Evolutionary conservation across 1,284 basidiomycete genomes (phyloP), one percentile per base, ranked within the genome.

Genomic region (Ganoderma meredithae): DNA sequence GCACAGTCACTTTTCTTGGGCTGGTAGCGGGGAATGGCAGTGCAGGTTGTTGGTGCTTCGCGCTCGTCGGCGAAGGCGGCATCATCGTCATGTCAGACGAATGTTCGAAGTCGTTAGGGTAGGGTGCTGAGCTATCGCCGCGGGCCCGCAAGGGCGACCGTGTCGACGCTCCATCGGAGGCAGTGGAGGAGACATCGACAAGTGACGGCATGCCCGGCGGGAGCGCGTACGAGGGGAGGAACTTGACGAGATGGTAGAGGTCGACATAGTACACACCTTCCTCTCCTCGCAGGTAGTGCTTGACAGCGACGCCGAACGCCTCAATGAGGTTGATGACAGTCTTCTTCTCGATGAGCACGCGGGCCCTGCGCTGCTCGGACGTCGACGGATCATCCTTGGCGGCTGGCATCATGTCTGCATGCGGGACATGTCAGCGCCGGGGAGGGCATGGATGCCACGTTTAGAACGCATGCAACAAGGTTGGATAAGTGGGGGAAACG

Each of bases 271-370:
- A 74, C 66, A 76, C 75, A 58, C 91, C 90, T 71, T 89, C 88
- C 78, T 90, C 88, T 7, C 87, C 87, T 15, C 88, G 83, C 6
- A 90, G 81, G 73, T 90, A 86, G 73, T 87, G 86, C 76, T 87
- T 86, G 25, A 86, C 81, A 1, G 85, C 79, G 59, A 86, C 84
- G 19, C 79, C 78, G 69, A 83, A 90, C 0, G 85, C 88, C 71
- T 89, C 84, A 60, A 86, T 78, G 56, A 90, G 81, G 72, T 88
- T 87, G 68, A 90, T 83, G 7, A 85, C 81, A 0, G 88, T 88
- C 78, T 88, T 92, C 79, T 91, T 90, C 77, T 94, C 92, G 49
- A 93, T 79, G 44, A 91, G 75, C 0, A 83, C 80, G n/a, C 86
- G 84, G 1, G 84, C 83, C 69, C 79, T 82, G 63, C 74, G 74